phyloP scores from a whole-genome alignment of 495 filamentous ascomycete genomes.

The Neurospora tetrasperma region DNA sequence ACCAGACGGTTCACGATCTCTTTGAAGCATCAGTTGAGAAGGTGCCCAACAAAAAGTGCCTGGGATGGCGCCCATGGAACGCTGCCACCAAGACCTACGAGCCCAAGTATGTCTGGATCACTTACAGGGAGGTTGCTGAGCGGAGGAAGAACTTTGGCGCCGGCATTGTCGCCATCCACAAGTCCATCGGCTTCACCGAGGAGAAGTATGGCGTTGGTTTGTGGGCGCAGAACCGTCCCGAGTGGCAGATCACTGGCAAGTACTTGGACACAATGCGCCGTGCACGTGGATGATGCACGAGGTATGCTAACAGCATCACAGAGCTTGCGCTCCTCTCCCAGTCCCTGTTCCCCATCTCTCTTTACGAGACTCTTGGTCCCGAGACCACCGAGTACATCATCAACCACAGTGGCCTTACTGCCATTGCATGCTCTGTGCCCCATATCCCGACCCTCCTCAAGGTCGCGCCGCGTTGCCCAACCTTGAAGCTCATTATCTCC shows the following conservation, averaged over 20 bases:
- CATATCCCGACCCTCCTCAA: conserved; percentile 83
- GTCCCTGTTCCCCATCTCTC: conserved; percentile 78
- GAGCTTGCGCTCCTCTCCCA: conserved; percentile 89
- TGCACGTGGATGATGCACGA: neutral
- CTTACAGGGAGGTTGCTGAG: conserved; percentile 69
- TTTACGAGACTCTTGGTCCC: conserved; percentile 92
- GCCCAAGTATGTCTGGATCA: conserved; percentile 67
- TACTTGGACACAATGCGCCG: neutral
- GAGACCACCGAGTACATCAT: conserved; percentile 91
- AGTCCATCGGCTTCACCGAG: conserved; percentile 52
- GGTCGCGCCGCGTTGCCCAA: conserved; percentile 65
- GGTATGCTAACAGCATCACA: conserved; percentile 19
- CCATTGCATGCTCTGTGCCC: conserved; percentile 68
- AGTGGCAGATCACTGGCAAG: conserved; percentile 91
- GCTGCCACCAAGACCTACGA: conserved; percentile 64
- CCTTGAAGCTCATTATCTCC: conserved; percentile 79
- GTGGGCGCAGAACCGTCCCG: conserved; percentile 92
- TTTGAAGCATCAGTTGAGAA: conserved; percentile 58
- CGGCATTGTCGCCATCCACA: conserved; percentile 74
- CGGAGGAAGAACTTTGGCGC: conserved; percentile 77
- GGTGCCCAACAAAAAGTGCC: conserved; percentile 52
- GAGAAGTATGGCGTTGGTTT: conserved; percentile 77
- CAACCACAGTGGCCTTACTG: conserved; percentile 69
- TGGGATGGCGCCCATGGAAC: conserved; percentile 78
- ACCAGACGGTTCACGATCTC: conserved; percentile 66